Evolutionary conservation across 2,329 filamentous ascomycete species (phyloP), one percentile per base, ranked within the genome.

Genomic region (Fusarium redolens): DNA sequence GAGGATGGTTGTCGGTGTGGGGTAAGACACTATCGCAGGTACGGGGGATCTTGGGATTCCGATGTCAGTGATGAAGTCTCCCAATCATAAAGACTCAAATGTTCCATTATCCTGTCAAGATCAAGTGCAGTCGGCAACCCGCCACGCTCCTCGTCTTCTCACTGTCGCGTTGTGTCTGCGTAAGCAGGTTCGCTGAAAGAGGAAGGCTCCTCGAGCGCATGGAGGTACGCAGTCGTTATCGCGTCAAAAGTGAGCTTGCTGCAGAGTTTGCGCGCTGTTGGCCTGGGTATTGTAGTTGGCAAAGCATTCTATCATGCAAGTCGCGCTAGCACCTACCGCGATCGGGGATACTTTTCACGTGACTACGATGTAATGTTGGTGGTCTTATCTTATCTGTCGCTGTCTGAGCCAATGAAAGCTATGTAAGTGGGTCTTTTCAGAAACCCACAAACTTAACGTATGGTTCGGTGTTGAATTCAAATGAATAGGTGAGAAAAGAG

Each of bases 391-490:
- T 50, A 57, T 57, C 55, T n/a, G 0, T 0, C 2, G 0, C 0
- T 8, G 0, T 12, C 2, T 17, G 8, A 12, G 10, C 54, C 40
- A 57, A 48, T 57, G 8, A 18, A 7, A 0, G 4, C 2, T 30
- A 4, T 5, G 4, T 0, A 9, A n/a, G 30, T 6, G 40, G 40
- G 17, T 25, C 22, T 7, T 35, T 13, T 12, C 7, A 28, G 14
- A 37, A 28, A 3, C 1, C 7, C 3, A 0, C 17, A 12, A 4
- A 12, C 4, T 3, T 0, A 2, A 9, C 7, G 1, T 9, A 28
- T 0, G 3, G 3, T 6, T n/a, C 13, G 3, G 4, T 3, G 0
- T n/a, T n/a, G 18, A 5, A 25, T 30, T 37, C 1, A 0, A 18
- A 11, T 1, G 3, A 4, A 2, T 1, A 10, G 14, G n/a, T 3